Evolutionary conservation across 345 rosid genomes (phyloP), one percentile per base, ranked within the genome.

Genomic region (Noccaea caerulescens): DNA sequence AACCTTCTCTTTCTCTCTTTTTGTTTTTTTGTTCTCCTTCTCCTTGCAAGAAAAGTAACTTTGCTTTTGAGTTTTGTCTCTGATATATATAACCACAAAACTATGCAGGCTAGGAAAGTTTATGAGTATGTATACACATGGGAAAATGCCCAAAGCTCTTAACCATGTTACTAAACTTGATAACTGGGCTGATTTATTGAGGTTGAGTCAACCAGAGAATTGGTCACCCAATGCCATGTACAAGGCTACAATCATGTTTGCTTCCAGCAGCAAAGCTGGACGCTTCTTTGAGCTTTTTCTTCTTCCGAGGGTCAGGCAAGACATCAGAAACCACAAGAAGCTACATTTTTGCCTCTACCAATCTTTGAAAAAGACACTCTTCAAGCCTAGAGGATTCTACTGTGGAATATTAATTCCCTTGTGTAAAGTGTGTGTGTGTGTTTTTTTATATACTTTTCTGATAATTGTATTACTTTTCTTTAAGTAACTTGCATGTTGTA

Each of bases 281-380:
- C 32, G 27, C 60, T 66, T 66, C 70, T 66, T 10, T 3, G 14
- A 66, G 39, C 6, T 39, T 52, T 52, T 52, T 52, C 51, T 52
- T 66, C 71, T 66, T 66, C 60, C 71, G 39, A 7, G 71, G 27
- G 51, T 52, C 14, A 66, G 69, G 27, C 6, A 23, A 10, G 69
- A 65, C n/a, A 65, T 65, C 47, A 44, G 13, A 50, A 27, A 11
- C 1, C 46, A 12, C 12, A 45, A 14, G 9, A 45, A 32, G 41
- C 67, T 62, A 62, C 67, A 44, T 46, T 64, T 50, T 20, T 12
- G 3, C 8, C 46, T 65, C 37, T 66, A 38, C n/a, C 54, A 46
- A 33, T 63, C 68, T 34, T 34, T 63, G 68, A 46, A 10, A 46
- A 63, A 63, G 43, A 10, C 70, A 37, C 6, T 66, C 0, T 66